Conservation (phyloP, 768 basidiomycete species). For the Tulasnella sp. region DNA sequence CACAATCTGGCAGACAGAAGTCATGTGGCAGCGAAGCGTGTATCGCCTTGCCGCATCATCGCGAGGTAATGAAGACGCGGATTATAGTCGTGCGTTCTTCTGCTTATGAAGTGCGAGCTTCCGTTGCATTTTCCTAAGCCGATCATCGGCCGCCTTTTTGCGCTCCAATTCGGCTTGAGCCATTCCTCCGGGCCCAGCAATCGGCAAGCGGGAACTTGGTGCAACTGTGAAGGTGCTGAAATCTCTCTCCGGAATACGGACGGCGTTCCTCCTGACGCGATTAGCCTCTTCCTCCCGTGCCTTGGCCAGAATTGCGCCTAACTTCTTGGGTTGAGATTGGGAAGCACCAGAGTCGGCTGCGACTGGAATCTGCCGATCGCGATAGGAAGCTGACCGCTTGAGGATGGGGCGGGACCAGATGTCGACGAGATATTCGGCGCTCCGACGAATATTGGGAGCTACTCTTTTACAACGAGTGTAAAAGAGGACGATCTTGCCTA, state of each 20-base stretch:
- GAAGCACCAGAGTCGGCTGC: slow-evolving; percentile 33
- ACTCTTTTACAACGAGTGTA: slow-evolving; percentile 94
- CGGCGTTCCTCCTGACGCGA: slow-evolving; percentile 63
- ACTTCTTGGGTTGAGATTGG: slow-evolving; percentile 25
- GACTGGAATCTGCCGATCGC: slow-evolving; percentile 57
- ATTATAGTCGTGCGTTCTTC: slow-evolving; percentile 10
- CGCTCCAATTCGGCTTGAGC: slow-evolving; percentile 14
- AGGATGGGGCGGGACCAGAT: slow-evolving; percentile 86
- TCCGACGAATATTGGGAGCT: slow-evolving; percentile 64
- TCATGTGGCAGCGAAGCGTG: no score
- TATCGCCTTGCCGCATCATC: no score
- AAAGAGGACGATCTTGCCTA: slow-evolving; percentile 85
- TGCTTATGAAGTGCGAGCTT: slow-evolving; percentile 16
- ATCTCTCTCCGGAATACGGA: slow-evolving; percentile 68
- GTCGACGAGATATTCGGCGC: slow-evolving; percentile 74
- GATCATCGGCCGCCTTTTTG: slow-evolving; percentile 12
- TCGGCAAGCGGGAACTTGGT: slow-evolving; percentile 31
- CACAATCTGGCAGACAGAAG: neutral
- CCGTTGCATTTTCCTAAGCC: slow-evolving; percentile 14
- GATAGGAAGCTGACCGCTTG: slow-evolving; percentile 73
- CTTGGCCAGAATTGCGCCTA: slow-evolving; percentile 57
- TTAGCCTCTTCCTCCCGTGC: slow-evolving; percentile 52
- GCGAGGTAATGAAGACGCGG: no score
- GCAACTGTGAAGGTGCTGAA: slow-evolving; percentile 72
- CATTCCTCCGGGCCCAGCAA: slow-evolving; percentile 3